Percentiles rank a stretch among this genome's conserved stretches.
These are phyloP conservation scores for Monosporascus ibericus DNA, from an alignment of 2,329 filamentous ascomycete species.

Conservation along the genomic window DNA sequence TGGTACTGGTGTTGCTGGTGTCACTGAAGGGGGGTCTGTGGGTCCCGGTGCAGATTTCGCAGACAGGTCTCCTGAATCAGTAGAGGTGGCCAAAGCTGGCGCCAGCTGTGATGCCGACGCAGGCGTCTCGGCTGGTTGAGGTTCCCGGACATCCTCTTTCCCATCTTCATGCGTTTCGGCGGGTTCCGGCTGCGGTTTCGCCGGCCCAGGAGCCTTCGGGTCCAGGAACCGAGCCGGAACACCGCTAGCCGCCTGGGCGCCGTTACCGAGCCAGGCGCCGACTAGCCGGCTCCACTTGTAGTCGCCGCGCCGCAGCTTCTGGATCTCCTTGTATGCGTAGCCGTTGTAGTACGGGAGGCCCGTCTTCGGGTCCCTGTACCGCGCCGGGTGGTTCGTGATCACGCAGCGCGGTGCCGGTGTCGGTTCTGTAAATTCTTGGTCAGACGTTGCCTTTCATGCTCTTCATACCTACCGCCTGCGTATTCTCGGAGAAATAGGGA, in stretches of 20 bases:
- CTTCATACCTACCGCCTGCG: neutral
- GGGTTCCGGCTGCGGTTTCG: slow-evolving; percentile 19
- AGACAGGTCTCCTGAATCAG: slow-evolving; percentile 2
- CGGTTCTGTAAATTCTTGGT: slow-evolving; percentile 35
- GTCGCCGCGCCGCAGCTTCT: slow-evolving; percentile 63
- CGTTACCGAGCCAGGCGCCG: slow-evolving; percentile 75
- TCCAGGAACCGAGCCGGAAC: slow-evolving; percentile 72
- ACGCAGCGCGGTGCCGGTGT: slow-evolving; percentile 58
- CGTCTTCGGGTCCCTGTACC: slow-evolving; percentile 79
- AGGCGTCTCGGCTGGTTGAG: neutral
- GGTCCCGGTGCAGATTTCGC: slow-evolving; percentile 3
- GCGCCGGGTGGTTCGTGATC: slow-evolving; percentile 75
- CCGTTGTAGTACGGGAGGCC: slow-evolving; percentile 75
- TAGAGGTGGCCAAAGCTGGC: neutral
- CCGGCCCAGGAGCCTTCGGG: slow-evolving; percentile 26
- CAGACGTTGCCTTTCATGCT: slow-evolving; percentile 5
- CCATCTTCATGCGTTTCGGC: slow-evolving; percentile 4
- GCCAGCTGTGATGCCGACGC: neutral
- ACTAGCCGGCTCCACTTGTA: slow-evolving; percentile 78
- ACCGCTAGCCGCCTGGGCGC: slow-evolving; percentile 59
- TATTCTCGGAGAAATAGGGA: neutral
- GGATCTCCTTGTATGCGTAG: slow-evolving; percentile 76
- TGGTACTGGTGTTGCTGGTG: neutral
- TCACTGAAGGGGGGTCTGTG: neutral
- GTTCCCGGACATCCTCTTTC: slow-evolving; percentile 4